phyloP scores from a whole-genome alignment of 2,329 filamentous ascomycete genomes.

The Fusarium sp. region DNA sequence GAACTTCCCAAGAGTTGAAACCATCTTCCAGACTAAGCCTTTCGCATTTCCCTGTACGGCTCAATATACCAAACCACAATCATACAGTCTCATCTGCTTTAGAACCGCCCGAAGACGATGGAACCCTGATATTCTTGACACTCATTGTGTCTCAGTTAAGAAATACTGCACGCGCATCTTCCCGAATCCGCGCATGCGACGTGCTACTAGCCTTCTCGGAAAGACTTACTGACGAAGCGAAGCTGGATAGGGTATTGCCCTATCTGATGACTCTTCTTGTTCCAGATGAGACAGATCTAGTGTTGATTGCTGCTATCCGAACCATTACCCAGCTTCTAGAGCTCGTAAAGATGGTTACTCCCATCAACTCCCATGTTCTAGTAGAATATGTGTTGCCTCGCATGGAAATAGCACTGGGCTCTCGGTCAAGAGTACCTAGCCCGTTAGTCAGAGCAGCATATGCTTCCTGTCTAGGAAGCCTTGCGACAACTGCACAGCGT shows the following conservation, averaged over 20 bases:
- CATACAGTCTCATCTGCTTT: slow-evolving; percentile 73
- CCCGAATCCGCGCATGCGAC: slow-evolving; percentile 89
- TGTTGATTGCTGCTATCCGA: slow-evolving; percentile 86
- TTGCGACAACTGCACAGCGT: slow-evolving; percentile 85
- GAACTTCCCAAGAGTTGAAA: slow-evolving; percentile 47
- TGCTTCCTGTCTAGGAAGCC: slow-evolving; percentile 88
- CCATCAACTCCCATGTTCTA: slow-evolving; percentile 77
- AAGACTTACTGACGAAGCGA: slow-evolving; percentile 92
- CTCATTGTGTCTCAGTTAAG: slow-evolving; percentile 89
- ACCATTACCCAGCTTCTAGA: slow-evolving; percentile 90
- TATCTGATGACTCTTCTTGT: slow-evolving; percentile 84
- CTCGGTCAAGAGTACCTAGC: slow-evolving; percentile 63
- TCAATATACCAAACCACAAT: slow-evolving; percentile 89
- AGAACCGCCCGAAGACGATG: slow-evolving; percentile 80
- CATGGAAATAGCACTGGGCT: slow-evolving; percentile 67
- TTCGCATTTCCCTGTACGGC: slow-evolving; percentile 80
- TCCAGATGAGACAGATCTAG: slow-evolving; percentile 83
- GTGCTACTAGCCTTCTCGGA: slow-evolving; percentile 92
- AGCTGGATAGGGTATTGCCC: slow-evolving; percentile 90
- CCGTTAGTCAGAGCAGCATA: slow-evolving; percentile 88
- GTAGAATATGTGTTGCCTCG: slow-evolving; percentile 76
- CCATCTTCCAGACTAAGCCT: slow-evolving; percentile 61
- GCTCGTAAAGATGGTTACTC: slow-evolving; percentile 88
- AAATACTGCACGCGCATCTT: slow-evolving; percentile 89
- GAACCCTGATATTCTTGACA: slow-evolving; percentile 91